Evolutionary conservation across 805 yeast species (phyloP).

Genomic region (Candida sanyiensis): DNA sequence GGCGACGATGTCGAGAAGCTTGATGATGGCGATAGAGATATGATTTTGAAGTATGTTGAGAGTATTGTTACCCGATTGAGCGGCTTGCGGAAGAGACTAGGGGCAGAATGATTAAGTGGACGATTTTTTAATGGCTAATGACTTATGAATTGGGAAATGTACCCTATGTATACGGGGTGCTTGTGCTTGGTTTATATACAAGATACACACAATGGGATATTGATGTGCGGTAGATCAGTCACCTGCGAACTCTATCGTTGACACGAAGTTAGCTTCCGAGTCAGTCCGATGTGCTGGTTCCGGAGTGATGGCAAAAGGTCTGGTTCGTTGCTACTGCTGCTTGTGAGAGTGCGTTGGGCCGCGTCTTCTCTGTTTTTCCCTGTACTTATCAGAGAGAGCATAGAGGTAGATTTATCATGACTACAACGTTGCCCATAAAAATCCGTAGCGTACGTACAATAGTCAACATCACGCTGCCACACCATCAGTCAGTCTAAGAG

Average conservation of each 20-base stretch:
- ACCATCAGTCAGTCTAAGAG: background rate
- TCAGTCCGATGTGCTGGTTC: too few relatives aligned
- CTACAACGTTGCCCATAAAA: background rate
- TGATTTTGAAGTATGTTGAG: slow-evolving; percentile 74
- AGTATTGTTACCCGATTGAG: slow-evolving; percentile 77
- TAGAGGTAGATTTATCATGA: background rate
- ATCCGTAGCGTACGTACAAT: background rate
- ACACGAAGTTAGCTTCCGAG: too few relatives aligned
- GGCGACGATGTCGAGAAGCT: slow-evolving; percentile 36
- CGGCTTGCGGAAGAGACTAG: slow-evolving; percentile 59
- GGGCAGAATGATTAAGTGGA: slow-evolving; percentile 1
- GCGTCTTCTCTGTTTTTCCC: too few relatives aligned
- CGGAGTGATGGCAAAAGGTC: too few relatives aligned
- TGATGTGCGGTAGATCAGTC: too few relatives aligned
- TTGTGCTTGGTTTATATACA: slow-evolving; percentile 1
- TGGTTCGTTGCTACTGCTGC: too few relatives aligned
- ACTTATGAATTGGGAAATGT: slow-evolving; percentile 1
- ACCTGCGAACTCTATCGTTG: too few relatives aligned
- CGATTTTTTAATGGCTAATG: slow-evolving; percentile 2
- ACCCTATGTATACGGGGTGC: background rate
- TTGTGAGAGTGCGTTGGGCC: too few relatives aligned
- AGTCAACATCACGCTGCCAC: background rate
- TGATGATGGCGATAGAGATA: slow-evolving; percentile 66
- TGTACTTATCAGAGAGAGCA: too few relatives aligned
- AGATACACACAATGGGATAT: background rate